These are phyloP conservation scores for Cylindrotheca closterium DNA, from an alignment of 108 stramenopile genomes.

Conservation along the genomic window DNA sequence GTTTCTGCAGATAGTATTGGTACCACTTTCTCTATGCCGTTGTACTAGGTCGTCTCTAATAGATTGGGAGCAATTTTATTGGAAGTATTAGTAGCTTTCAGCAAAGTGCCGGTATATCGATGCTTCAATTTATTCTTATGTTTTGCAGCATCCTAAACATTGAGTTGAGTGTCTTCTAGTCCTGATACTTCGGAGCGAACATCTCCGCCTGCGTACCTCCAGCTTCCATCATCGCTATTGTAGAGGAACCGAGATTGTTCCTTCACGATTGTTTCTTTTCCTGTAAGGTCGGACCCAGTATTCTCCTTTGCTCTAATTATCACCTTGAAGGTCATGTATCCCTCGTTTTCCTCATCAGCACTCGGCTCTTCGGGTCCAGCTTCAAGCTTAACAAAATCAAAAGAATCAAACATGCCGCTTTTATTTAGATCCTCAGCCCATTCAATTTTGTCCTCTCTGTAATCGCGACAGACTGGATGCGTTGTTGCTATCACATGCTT, in stretches of 20 bases:
- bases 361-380: slow-evolving; percentile 9
- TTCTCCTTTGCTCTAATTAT: slow-evolving; percentile 30
- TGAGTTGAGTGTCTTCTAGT: slow-evolving; percentile 49
- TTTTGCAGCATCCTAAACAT: no score
- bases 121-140: no score
- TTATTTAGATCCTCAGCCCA: slow-evolving; percentile 79
- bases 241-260: slow-evolving; percentile 63
- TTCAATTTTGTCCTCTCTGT: slow-evolving; percentile 43
- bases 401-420: slow-evolving; percentile 82
- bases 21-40: no score
- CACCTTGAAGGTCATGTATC: slow-evolving; percentile 62
- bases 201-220: slow-evolving; percentile 71
- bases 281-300: slow-evolving; percentile 14
- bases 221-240: slow-evolving; percentile 31
- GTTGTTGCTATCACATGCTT: slow-evolving; percentile 70
- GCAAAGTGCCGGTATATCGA: no score
- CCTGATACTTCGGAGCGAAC: slow-evolving; percentile 58
- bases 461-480: slow-evolving; percentile 63
- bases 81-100: no score
- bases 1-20: no score
- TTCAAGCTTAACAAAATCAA: slow-evolving; percentile 60
- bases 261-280: slow-evolving; percentile 52
- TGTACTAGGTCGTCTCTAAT: no score
- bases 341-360: slow-evolving; percentile 41
- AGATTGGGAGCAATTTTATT: no score